phyloP scores from a whole-genome alignment of 129 eudicot species.

The Scalesia atractyloides region DNA sequence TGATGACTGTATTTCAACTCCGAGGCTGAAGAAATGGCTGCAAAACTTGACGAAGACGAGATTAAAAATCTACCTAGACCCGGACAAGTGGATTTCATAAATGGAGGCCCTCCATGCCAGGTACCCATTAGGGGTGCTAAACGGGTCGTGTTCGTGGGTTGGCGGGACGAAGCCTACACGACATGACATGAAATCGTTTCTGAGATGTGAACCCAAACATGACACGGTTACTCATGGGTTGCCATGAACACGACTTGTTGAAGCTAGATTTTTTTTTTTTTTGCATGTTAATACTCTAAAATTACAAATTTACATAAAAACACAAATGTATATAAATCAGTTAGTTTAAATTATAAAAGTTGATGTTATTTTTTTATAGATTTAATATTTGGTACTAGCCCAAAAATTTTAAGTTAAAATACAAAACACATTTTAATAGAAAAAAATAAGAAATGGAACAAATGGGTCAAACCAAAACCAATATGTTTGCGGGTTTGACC shows the following conservation, averaged over 20 bases:
- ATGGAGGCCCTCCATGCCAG: slow-evolving; percentile 75
- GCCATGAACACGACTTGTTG: neutral
- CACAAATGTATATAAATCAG: neutral
- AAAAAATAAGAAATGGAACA: no score
- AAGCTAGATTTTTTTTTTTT: neutral
- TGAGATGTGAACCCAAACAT: neutral
- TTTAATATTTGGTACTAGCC: neutral
- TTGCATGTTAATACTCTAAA: neutral
- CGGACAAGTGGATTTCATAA: slow-evolving; percentile 60
- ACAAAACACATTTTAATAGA: neutral
- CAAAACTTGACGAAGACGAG: slow-evolving; percentile 46
- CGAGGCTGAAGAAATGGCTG: slow-evolving; percentile 55
- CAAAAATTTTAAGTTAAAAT: neutral
- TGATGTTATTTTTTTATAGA: neutral
- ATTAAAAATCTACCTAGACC: slow-evolving; percentile 50
- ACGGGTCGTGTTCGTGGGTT: neutral
- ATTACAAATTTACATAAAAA: neutral
- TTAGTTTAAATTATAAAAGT: neutral
- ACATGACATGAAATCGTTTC: neutral
- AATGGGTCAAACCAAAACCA: no score
- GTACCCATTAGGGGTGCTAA: slow-evolving; percentile 19
- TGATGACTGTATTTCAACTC: slow-evolving; percentile 59
- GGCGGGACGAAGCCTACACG: neutral
- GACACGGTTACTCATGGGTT: neutral
- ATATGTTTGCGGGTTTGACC: no score